Evolutionary conservation across 495 filamentous ascomycete species (phyloP).

Genomic region (Lasiosphaeria ovina): DNA sequence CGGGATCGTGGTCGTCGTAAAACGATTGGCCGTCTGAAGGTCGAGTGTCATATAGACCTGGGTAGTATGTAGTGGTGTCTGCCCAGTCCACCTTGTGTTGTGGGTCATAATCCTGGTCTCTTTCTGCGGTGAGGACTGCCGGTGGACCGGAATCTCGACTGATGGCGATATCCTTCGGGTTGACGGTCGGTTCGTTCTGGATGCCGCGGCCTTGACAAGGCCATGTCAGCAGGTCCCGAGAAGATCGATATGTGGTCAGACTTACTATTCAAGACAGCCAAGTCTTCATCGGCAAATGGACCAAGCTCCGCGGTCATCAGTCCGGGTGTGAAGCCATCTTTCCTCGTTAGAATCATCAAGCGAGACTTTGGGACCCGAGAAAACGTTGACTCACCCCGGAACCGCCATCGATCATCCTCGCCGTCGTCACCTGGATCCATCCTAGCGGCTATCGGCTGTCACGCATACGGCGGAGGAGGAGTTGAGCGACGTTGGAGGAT

Average conservation of each 20-base stretch:
- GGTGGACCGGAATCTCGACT: not conserved
- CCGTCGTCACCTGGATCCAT: constrained; percentile 6
- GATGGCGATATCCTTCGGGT: not conserved
- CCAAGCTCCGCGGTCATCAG: not conserved
- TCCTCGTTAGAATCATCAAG: not conserved
- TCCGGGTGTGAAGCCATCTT: constrained; percentile 4
- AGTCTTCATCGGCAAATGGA: constrained; percentile 7
- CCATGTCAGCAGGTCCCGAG: not conserved
- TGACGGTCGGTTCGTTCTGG: not conserved
- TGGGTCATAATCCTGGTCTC: not conserved
- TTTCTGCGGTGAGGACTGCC: not conserved
- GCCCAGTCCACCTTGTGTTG: too few species aligned
- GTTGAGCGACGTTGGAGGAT: not conserved
- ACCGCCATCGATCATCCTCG: not conserved
- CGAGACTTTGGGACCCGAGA: not conserved
- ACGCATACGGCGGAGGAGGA: not conserved
- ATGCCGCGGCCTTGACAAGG: not conserved
- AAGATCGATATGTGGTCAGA: not conserved
- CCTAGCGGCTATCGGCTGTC: not conserved
- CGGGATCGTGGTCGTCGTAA: not conserved
- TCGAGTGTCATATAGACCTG: too few species aligned
- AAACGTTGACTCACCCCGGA: not conserved
- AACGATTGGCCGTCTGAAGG: too few species aligned
- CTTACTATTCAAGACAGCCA: constrained; percentile 1
- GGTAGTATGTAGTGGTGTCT: not conserved